Percentiles rank a stretch among this genome's conserved stretches.
Conservation (phyloP, 1,139 yeast species). For the Diutina siamensis region DNA sequence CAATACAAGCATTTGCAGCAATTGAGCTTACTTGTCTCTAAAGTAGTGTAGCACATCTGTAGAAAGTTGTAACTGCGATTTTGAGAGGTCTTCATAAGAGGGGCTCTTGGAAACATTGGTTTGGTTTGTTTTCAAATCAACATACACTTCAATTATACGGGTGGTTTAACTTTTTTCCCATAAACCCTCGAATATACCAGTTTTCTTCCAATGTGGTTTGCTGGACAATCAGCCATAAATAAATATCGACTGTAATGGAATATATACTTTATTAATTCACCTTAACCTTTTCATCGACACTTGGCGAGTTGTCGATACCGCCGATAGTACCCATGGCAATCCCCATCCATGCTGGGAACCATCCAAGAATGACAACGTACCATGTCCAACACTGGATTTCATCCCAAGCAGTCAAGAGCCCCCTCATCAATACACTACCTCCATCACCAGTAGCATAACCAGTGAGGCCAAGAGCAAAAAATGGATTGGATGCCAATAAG, state of each 20-base stretch:
- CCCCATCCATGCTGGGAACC: conserved; percentile 76
- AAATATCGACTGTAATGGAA: no score
- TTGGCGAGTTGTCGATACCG: no score
- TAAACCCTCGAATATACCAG: no score
- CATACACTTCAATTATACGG: not conserved
- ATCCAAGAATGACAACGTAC: conserved; percentile 60
- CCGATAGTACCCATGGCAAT: conserved; percentile 18
- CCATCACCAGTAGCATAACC: conserved; percentile 16
- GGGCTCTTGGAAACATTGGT: no score
- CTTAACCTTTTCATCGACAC: not conserved
- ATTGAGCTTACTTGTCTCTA: no score
- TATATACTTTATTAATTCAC: not conserved
- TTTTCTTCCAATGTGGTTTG: no score
- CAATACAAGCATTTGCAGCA: no score
- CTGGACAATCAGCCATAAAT: no score
- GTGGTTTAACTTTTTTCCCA: not conserved
- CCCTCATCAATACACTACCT: conserved; percentile 28
- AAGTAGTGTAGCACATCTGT: no score
- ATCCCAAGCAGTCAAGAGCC: conserved; percentile 52
- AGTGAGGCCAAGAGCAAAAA: conserved; percentile 26
- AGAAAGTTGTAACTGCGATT: no score
- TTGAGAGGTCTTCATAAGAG: no score
- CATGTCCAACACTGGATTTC: conserved; percentile 82
- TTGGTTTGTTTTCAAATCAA: not conserved
- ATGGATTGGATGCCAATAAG: conserved; percentile 43